These are phyloP conservation scores for Corallochytrium limacisporum DNA, from an alignment of 78 protist genomes.

Conservation along the genomic window DNA sequence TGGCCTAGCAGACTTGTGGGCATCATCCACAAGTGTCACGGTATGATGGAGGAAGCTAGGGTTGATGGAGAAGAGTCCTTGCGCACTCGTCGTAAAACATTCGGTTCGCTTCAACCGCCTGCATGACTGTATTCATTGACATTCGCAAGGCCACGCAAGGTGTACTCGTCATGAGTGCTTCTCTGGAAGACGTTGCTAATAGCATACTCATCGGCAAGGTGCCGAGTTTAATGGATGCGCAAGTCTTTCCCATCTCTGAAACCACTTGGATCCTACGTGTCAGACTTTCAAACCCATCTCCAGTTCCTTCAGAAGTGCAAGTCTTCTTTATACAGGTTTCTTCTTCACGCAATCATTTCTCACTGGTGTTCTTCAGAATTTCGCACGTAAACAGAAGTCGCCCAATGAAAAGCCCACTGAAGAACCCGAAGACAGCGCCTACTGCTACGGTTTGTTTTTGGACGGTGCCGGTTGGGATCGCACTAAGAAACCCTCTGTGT, in stretches of 20 bases:
- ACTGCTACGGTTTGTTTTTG: constrained; percentile 36
- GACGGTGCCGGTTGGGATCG: constrained; percentile 59
- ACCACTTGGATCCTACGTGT: constrained; percentile 51
- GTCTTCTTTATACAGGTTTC: constrained; percentile 72
- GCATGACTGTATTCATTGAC: no score
- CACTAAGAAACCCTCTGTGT: not conserved
- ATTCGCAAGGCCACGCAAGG: no score
- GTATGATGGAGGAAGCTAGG: no score
- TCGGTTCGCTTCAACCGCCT: no score
- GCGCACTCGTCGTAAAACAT: no score
- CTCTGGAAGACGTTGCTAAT: constrained; percentile 39
- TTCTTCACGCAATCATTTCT: constrained; percentile 77
- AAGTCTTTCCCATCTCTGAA: constrained; percentile 63
- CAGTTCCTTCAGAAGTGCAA: constrained; percentile 36
- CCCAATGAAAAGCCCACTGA: not conserved
- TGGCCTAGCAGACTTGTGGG: no score
- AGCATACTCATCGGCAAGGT: constrained; percentile 38
- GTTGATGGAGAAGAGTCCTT: no score
- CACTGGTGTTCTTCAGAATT: constrained; percentile 48
- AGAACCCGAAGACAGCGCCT: constrained; percentile 22
- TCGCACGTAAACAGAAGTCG: not conserved
- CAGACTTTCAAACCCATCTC: constrained; percentile 40
- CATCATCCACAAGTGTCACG: no score
- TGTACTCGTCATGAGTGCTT: constrained; percentile 47
- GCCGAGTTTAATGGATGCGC: constrained; percentile 29